Percentiles rank a stretch among this genome's conserved stretches.
phyloP scores from a whole-genome alignment of 192 early-diverging fungal species.

The Backusella luteola region DNA sequence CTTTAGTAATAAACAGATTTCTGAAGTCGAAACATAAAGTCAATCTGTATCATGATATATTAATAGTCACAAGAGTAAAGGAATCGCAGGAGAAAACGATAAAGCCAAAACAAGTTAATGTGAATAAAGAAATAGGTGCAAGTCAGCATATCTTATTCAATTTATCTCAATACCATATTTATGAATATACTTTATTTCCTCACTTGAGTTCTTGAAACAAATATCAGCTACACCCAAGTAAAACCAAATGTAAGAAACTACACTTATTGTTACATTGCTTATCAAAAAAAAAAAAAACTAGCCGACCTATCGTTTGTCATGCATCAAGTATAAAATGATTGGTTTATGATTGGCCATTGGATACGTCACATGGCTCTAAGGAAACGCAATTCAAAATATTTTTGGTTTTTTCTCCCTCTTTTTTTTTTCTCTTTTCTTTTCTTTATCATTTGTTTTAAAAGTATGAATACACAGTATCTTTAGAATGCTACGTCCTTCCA shows the following conservation, averaged over 20 bases:
- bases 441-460: conserved; percentile 3
- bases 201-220: neutral
- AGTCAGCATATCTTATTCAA: neutral
- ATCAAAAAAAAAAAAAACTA: neutral
- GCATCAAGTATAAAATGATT: conserved; percentile 1
- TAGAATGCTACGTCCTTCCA: conserved; percentile 22
- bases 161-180: neutral
- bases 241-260: neutral
- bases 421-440: conserved; percentile 6
- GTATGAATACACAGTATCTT: conserved; percentile 1
- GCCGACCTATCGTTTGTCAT: neutral
- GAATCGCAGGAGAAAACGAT: neutral
- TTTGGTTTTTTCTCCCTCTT: neutral
- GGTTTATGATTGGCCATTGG: conserved; percentile 1
- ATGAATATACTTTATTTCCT: neutral
- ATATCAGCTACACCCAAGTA: neutral
- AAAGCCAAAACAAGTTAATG: neutral
- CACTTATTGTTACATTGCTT: neutral
- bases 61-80: neutral
- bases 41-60: neutral
- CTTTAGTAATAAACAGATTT: neutral
- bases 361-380: neutral
- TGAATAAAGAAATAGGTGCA: neutral
- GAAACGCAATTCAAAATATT: neutral
- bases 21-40: neutral